Evolutionary conservation across 2,329 filamentous ascomycete genomes (phyloP).

Genomic region (Chaetomium olivaceum): DNA sequence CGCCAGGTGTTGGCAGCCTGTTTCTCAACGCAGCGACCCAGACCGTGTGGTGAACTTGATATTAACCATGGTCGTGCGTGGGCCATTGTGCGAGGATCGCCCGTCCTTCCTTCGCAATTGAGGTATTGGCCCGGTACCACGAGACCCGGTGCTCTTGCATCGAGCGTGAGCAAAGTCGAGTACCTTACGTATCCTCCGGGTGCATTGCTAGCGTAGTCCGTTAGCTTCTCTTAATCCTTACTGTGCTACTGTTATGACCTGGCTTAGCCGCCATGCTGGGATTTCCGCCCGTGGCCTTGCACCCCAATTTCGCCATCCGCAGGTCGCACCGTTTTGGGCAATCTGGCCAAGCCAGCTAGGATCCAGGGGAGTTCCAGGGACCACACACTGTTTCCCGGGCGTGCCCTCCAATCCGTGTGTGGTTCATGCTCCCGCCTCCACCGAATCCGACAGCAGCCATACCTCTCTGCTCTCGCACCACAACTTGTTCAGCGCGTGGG

Average conservation of each 20-base stretch:
- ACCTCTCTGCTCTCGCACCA: conserved; percentile 7
- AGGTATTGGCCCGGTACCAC: conserved; percentile 31
- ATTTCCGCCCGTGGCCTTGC: conserved; percentile 18
- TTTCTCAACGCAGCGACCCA: background rate
- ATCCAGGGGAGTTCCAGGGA: conserved; percentile 11
- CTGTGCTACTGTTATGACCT: conserved; percentile 22
- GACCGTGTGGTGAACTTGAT: conserved; percentile 1
- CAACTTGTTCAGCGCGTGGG: conserved; percentile 8
- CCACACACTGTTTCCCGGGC: conserved; percentile 14
- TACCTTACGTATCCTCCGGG: conserved; percentile 16
- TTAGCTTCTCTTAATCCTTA: conserved; percentile 5
- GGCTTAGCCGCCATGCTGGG: background rate
- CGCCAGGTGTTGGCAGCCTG: conserved; percentile 8
- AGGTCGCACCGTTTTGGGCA: conserved; percentile 30
- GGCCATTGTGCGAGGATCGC: conserved; percentile 23
- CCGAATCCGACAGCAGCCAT: background rate
- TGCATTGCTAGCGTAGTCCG: background rate
- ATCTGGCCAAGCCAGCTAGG: conserved; percentile 22
- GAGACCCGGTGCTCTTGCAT: conserved; percentile 20
- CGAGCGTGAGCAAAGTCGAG: conserved; percentile 20
- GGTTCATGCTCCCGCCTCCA: conserved; percentile 21
- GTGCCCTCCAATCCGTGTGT: conserved; percentile 11
- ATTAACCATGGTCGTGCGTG: conserved; percentile 22
- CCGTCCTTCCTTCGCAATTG: conserved; percentile 23
- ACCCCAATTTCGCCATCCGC: conserved; percentile 34